Evolutionary conservation across 2,329 filamentous ascomycete genomes (phyloP), one percentile per base, ranked within the genome.

Genomic region (Fusarium verrucosum): DNA sequence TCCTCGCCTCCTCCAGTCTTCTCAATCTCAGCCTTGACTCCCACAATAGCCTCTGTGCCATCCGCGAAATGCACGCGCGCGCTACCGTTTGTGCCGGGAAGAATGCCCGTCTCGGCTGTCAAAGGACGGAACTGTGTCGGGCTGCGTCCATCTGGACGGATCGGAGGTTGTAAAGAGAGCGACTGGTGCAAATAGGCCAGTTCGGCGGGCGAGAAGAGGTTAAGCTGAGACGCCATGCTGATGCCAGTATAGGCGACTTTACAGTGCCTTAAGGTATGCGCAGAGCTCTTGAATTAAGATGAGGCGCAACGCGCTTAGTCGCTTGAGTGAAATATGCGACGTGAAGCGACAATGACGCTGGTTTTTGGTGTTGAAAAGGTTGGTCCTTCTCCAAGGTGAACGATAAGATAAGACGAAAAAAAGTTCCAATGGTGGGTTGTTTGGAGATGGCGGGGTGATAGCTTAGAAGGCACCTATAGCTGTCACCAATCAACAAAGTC

Each of bases 21-120:
- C 77, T 97, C 93, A 5, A 98, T 92, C 79, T 98, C 94, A 1
- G 92, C 93, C 80, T 98, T 99, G 61, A 97, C 89, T 41, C 95
- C 95, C 7, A 97, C 95, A 61, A 99, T 90, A 8, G 95, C 95
- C 78, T 99, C 95, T 2, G 93, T 96, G 46, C 95, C 95, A 76
- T 99, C 95, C 5, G 93, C 89, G 75, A 98, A 96, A 68, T 94
- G 96, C 42, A 99, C 90, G 30, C 96, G 88, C 58, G 95, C 94
- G 77, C 92, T 96, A 61, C 95, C 95, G 74, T 98, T 96, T 16
- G 94, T 90, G 42, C 89, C 89, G 0, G 95, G 94, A 0, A 99
- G 85, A 54, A 98, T 92, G 56, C 92, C 91, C 51, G 91, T 93
- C 81, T 99, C 95, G 58, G 95, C 95, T 17, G 90, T 87, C 55